A percentile compares a stretch with the other conserved stretches of the same genome.
These are phyloP conservation scores for Mortierella sp. DNA, from an alignment of 371 early-diverging fungal species.

Conservation along the genomic window DNA sequence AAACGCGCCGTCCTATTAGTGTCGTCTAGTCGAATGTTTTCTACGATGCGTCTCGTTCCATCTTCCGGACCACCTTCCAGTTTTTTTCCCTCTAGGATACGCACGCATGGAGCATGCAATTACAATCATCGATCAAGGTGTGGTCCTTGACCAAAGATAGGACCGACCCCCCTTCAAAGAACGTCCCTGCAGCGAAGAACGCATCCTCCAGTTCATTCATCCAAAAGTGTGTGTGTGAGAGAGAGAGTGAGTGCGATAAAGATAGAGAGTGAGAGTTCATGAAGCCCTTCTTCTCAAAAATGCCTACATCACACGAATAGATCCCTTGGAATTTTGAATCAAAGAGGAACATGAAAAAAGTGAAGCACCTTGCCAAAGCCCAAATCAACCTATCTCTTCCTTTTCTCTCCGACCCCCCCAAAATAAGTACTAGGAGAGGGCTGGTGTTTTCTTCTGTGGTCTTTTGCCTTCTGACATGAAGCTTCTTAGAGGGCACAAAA, in stretches of 20 bases:
- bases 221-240: background rate
- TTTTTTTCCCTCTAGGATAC: background rate
- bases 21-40: too few species aligned
- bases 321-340: background rate
- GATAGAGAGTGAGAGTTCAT: too few species aligned
- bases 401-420: background rate
- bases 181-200: background rate
- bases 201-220: background rate
- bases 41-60: too few species aligned
- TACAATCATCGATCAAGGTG: background rate
- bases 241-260: background rate
- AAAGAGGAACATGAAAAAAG: background rate
- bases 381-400: background rate
- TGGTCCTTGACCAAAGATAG: background rate
- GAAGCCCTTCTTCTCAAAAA: too few species aligned
- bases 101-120: background rate
- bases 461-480: background rate
- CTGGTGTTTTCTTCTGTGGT: background rate
- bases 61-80: too few species aligned
- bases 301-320: too few species aligned
- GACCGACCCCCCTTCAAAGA: background rate
- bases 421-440: background rate
- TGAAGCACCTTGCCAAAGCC: background rate
- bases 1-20: too few species aligned
- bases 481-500: background rate